Conservation (phyloP, 129 eudicot species). For the carrot (Daucus carota) region DH1_v3.0 NC_030382.2:53005501-53006000, state of each 20-base stretch:
- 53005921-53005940: neutral
- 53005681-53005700: neutral
- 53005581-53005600: neutral
- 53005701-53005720: neutral
- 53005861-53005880: neutral
- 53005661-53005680: neutral
- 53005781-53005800: neutral
- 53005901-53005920: neutral
- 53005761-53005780: neutral
- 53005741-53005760: neutral
- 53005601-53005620: neutral
- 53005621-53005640: neutral
- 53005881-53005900: neutral
- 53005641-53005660: neutral
- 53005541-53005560: neutral
- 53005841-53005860: neutral
- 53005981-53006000: neutral
- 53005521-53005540: neutral
- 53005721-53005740: neutral
- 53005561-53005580: neutral
- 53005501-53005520: neutral
- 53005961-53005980: neutral
- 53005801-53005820: neutral
- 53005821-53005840: neutral
- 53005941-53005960: neutral